Evolutionary conservation across 345 rosid genomes (phyloP), one percentile per base, ranked within the genome.

Genomic region (Dimocarpus longan): DNA sequence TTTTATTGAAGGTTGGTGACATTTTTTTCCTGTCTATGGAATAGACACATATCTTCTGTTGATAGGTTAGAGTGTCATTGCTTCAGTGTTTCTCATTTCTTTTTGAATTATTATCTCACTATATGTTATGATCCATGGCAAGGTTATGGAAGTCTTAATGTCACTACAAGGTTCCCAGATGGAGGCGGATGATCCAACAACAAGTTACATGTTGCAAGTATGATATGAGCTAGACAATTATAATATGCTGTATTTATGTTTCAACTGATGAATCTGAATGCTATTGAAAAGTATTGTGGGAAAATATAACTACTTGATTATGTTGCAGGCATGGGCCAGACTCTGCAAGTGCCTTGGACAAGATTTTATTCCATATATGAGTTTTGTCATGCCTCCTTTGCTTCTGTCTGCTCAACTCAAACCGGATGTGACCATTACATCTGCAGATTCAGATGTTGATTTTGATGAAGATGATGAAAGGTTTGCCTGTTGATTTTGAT

Each of bases 161-260:
- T 88, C 93, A 6, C 73, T 91, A 72, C 95, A 91, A 91, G 93
- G 86, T 82, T 88, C 89, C 60, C 87, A 84, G 81, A 79, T 89
- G 90, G 95, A 88, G 82, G 66, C 91, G 0, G 95, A 91, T 79
- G 95, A 91, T 83, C 95, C 95, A 77, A 91, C 95, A 40, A 88
- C 88, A n/a, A 91, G 93, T 82, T 91, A 91, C 87, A 91, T 91
- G 92, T 85, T 91, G 76, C 95, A 91, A 80, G 95, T 88, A 87
- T 70, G 80, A 71, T 70, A n/a, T 40, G 11, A 67, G 15, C 24
- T 77, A 10, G 67, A 63, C n/a, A 11, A 16, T 46, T 40, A 21
- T 12, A 10, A 37, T 68, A 46, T 12, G n/a, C 24, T 59, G 19
- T 68, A n/a, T 6, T 68, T 77, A 37, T 68, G 6, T 70, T 57